phyloP scores from a whole-genome alignment of 2,329 filamentous ascomycete genomes.

The Ustulina deusta region DNA sequence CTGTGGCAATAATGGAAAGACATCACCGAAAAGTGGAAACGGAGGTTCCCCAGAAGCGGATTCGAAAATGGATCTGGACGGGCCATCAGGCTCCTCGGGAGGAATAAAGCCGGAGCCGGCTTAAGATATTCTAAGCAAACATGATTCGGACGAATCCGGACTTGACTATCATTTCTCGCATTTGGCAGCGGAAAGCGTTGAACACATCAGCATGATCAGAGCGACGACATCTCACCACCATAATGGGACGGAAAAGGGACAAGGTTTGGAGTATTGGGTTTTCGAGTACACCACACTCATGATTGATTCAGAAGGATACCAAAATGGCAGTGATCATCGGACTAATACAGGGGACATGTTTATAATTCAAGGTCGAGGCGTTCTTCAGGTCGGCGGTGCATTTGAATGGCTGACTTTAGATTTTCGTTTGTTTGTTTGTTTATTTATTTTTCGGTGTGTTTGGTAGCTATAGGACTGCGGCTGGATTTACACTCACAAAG shows the following conservation, averaged over 20 bases:
- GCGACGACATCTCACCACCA: conserved; percentile 30
- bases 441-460: conserved; percentile 28
- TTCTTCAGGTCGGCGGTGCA: conserved; percentile 34
- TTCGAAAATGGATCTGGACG: conserved; percentile 40
- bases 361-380: conserved; percentile 29
- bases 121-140: conserved; percentile 20
- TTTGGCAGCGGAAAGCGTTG: conserved; percentile 18
- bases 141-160: neutral
- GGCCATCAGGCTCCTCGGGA: conserved; percentile 27
- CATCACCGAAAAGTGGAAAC: conserved; percentile 41
- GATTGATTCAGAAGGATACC: conserved; percentile 38
- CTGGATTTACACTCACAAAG: conserved; percentile 16
- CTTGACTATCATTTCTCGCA: conserved; percentile 1
- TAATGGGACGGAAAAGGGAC: conserved; percentile 30
- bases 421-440: conserved; percentile 29
- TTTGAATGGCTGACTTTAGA: conserved; percentile 34
- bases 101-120: conserved; percentile 40
- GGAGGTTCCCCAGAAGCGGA: conserved; percentile 44
- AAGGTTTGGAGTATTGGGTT: conserved; percentile 31
- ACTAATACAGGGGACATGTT: conserved; percentile 32
- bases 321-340: conserved; percentile 33
- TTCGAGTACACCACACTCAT: conserved; percentile 25
- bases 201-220: conserved; percentile 25
- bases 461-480: conserved; percentile 18
- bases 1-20: conserved; percentile 60